Conservation (phyloP, 495 filamentous ascomycete genomes). For the Chaetomium tenue region DNA sequence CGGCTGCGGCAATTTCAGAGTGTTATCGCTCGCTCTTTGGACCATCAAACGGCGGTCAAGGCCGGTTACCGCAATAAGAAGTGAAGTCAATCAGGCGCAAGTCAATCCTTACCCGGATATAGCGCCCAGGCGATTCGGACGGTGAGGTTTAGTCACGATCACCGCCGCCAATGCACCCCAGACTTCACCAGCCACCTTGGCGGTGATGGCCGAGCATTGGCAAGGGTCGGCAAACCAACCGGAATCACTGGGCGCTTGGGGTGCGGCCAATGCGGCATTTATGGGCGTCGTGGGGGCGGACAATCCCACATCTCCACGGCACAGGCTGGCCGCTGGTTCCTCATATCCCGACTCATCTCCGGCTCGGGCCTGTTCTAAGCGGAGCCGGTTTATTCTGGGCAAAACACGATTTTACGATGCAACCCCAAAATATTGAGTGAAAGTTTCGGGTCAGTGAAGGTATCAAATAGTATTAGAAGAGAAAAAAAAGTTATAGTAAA, state of each 20-base stretch:
- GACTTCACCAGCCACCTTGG: conserved; percentile 10
- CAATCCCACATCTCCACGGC: background rate
- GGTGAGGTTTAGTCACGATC: background rate
- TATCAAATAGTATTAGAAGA: conserved; percentile 20
- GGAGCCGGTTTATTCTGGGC: background rate
- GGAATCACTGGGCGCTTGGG: background rate
- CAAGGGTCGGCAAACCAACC: background rate
- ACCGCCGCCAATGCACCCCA: background rate
- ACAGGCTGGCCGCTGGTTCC: background rate
- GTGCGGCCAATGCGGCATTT: conserved; percentile 7
- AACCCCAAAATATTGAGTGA: background rate
- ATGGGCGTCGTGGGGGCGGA: background rate
- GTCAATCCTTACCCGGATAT: background rate
- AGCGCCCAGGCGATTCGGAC: background rate
- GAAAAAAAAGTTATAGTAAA: conserved; percentile 21
- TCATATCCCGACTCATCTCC: background rate
- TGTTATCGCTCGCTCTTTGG: too few species aligned
- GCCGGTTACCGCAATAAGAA: background rate
- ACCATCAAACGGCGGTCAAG: background rate
- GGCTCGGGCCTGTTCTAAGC: background rate
- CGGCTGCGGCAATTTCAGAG: too few species aligned
- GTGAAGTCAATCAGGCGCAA: background rate
- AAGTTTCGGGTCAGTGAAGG: conserved; percentile 3
- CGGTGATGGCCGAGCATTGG: background rate
- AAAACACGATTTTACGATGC: too few species aligned